A percentile compares a stretch with the other conserved stretches of the same genome.
Evolutionary conservation across 2,329 filamentous ascomycete species (phyloP).

Genomic region (Aspergillus carbonarius): DNA sequence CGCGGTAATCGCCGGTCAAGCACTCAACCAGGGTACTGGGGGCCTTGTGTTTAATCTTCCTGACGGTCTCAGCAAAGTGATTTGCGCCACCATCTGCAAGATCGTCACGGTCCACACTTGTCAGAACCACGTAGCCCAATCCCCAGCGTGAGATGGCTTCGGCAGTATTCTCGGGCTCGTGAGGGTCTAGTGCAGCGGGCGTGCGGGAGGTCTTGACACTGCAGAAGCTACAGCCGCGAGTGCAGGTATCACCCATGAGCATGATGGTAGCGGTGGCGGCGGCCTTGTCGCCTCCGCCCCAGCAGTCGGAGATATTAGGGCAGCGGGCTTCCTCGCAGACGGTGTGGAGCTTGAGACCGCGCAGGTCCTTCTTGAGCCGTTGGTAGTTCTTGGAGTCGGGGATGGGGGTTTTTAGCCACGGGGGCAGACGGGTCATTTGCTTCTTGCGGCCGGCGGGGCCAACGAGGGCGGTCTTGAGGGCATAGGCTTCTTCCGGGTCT

Average conservation of each 20-base stretch:
- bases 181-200: conserved; percentile 80
- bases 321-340: conserved; percentile 97
- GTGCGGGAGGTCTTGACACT: conserved; percentile 84
- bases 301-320: conserved; percentile 97
- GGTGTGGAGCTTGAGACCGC: conserved; percentile 86
- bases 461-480: conserved; percentile 61
- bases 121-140: conserved; percentile 91
- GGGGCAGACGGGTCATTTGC: conserved; percentile 72
- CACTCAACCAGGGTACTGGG: conserved; percentile 48
- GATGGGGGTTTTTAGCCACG: conserved; percentile 96
- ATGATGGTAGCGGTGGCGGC: conserved; percentile 97
- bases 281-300: conserved; percentile 85
- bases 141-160: conserved; percentile 93
- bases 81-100: conserved; percentile 80
- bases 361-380: conserved; percentile 89
- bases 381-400: conserved; percentile 85
- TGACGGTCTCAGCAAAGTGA: conserved; percentile 92
- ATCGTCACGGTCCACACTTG: conserved; percentile 91
- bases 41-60: conserved; percentile 81
- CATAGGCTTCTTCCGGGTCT: conserved; percentile 54
- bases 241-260: conserved; percentile 99
- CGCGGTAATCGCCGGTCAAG: conserved; percentile 75
- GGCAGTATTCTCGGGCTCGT: conserved; percentile 95
- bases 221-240: conserved; percentile 93
- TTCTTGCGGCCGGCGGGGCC: conserved; percentile 63